phyloP scores from a whole-genome alignment of 2,329 filamentous ascomycete genomes.

The Cladophialophora yegresii region DNA sequence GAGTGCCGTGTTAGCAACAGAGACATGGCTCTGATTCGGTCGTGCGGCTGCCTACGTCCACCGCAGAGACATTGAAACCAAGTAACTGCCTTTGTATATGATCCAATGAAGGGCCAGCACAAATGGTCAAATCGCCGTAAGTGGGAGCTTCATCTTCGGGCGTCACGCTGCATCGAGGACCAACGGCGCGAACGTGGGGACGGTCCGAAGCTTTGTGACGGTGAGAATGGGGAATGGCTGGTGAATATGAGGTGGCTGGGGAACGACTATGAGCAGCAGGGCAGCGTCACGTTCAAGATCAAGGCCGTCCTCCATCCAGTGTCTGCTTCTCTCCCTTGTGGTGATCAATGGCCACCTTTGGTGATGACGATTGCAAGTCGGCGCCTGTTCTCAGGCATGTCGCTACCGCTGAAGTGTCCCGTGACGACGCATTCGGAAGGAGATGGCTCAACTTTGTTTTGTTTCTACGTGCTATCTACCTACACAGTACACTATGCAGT shows the following conservation, averaged over 20 bases:
- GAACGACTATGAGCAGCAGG: not conserved
- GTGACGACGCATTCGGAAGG: not conserved
- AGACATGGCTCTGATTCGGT: constrained; percentile 17
- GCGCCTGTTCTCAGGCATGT: not conserved
- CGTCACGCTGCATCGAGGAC: constrained; percentile 25
- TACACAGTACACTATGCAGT: not conserved
- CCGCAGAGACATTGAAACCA: not conserved
- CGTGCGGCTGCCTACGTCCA: constrained; percentile 12
- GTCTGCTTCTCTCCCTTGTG: not conserved
- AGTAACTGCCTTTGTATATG: constrained; percentile 8
- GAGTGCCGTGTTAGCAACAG: constrained; percentile 8
- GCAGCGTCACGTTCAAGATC: no score
- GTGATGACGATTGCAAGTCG: constrained; percentile 6
- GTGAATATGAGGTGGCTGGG: constrained; percentile 21
- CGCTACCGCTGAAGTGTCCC: not conserved
- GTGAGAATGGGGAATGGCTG: constrained; percentile 25
- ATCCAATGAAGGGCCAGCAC: constrained; percentile 18
- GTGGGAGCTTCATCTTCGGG: constrained; percentile 24
- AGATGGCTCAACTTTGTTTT: not conserved
- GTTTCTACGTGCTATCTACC: not conserved
- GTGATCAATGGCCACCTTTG: not conserved
- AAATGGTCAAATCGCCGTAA: constrained; percentile 15
- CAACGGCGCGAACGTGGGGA: constrained; percentile 32
- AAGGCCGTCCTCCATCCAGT: not conserved
- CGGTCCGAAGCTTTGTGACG: constrained; percentile 30